A percentile compares a stretch with the other conserved stretches of the same genome.
phyloP scores from a whole-genome alignment of 805 yeast species.

The Candida rishiriensis region DNA sequence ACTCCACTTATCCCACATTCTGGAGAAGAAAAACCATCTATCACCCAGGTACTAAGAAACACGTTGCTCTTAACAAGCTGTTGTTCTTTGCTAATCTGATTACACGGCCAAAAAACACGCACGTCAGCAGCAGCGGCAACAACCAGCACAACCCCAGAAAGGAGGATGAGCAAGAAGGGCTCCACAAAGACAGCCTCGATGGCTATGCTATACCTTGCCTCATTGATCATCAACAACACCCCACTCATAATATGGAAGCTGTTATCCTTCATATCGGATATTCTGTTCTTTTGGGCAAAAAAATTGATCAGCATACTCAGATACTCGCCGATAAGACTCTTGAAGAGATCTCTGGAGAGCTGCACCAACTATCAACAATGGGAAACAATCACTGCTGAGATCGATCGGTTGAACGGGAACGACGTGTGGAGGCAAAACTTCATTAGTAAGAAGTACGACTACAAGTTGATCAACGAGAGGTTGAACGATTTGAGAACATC shows the following conservation, averaged over 20 bases:
- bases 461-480: slow-evolving; percentile 72
- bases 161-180: slow-evolving; percentile 5
- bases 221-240: slow-evolving; percentile 16
- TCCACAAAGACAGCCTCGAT: slow-evolving; percentile 15
- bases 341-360: slow-evolving; percentile 28
- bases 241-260: slow-evolving; percentile 26
- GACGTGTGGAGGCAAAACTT: slow-evolving; percentile 80
- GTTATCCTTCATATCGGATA: slow-evolving; percentile 36
- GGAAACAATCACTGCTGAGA: slow-evolving; percentile 47
- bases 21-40: too few relatives aligned
- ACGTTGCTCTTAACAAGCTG: too few relatives aligned
- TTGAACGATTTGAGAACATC: slow-evolving; percentile 59
- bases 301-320: slow-evolving; percentile 17
- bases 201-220: slow-evolving; percentile 10
- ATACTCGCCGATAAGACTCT: slow-evolving; percentile 17
- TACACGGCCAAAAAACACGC: too few relatives aligned
- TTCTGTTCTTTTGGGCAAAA: slow-evolving; percentile 43
- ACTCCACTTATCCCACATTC: too few relatives aligned
- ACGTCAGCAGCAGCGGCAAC: too few relatives aligned
- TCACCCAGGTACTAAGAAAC: too few relatives aligned
- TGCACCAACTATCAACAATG: slow-evolving; percentile 67
- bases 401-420: slow-evolving; percentile 50
- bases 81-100: too few relatives aligned
- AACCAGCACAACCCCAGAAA: too few relatives aligned
- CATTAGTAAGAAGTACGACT: slow-evolving; percentile 77